These are phyloP conservation scores for Mycena amicta DNA, from an alignment of 768 basidiomycete genomes.

Conservation along the genomic window DNA sequence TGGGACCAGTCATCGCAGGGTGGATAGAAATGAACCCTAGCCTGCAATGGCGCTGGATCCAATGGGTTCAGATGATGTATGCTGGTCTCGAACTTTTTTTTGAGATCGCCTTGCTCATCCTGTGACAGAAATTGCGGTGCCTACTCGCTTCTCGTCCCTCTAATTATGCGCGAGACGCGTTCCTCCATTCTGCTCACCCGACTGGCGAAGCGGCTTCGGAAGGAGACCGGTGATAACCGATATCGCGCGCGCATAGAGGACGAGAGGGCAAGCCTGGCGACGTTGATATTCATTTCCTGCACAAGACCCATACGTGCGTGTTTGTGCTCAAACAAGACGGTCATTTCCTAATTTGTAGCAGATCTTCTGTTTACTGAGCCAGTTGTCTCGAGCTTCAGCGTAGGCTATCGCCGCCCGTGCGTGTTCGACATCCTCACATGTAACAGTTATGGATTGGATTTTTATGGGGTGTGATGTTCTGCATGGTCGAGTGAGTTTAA, in stretches of 20 bases:
- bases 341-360: constrained; percentile 26
- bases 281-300: constrained; percentile 69
- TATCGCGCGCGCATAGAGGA: constrained; percentile 69
- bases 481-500: constrained; percentile 56
- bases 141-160: constrained; percentile 50
- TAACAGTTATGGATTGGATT: constrained; percentile 70
- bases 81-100: constrained; percentile 21
- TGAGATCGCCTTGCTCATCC: background rate
- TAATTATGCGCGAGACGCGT: constrained; percentile 75
- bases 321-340: background rate
- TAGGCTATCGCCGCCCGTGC: constrained; percentile 42
- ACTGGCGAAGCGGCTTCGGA: constrained; percentile 63
- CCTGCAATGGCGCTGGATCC: constrained; percentile 81
- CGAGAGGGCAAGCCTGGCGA: constrained; percentile 49
- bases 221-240: constrained; percentile 61
- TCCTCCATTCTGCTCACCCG: constrained; percentile 68
- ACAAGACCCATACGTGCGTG: constrained; percentile 73
- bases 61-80: constrained; percentile 77
- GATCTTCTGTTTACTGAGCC: constrained; percentile 74
- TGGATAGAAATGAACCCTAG: constrained; percentile 64
- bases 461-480: constrained; percentile 76
- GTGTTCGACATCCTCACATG: constrained; percentile 32
- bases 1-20: constrained; percentile 66
- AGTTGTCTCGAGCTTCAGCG: constrained; percentile 72
- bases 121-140: constrained; percentile 50